Percentiles rank a stretch among this genome's conserved stretches.
Conservation (phyloP, 2,329 filamentous ascomycete species). For the Penicillium sp. region DNA sequence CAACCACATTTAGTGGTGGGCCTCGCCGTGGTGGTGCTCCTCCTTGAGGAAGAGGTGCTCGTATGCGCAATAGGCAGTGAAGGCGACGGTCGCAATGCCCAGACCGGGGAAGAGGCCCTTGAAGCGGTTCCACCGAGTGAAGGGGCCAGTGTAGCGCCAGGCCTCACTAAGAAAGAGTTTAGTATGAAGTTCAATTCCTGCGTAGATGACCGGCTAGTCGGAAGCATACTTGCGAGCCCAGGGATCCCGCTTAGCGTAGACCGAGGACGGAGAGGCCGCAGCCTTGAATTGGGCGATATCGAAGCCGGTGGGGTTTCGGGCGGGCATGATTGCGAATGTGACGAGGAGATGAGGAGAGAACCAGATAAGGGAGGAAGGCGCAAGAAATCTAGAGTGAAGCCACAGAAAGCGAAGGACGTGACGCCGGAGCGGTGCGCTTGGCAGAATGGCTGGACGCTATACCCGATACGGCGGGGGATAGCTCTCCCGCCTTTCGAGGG, state of each 20-base stretch:
- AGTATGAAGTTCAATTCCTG: conserved; percentile 25
- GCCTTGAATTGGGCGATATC: conserved; percentile 78
- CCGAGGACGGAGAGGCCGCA: conserved; percentile 63
- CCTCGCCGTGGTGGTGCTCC: conserved; percentile 60
- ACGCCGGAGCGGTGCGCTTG: conserved; percentile 32
- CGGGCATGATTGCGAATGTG: conserved; percentile 50
- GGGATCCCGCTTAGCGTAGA: conserved; percentile 58
- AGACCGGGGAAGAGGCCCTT: conserved; percentile 84
- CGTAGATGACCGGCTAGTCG: background rate
- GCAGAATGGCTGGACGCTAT: conserved; percentile 36
- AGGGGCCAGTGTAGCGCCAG: conserved; percentile 90
- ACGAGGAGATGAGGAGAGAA: conserved; percentile 18
- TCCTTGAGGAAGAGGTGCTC: conserved; percentile 86
- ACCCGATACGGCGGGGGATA: conserved; percentile 31
- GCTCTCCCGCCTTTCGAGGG: conserved; percentile 36
- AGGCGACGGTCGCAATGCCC: conserved; percentile 89
- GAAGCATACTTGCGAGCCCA: conserved; percentile 63
- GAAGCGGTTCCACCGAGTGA: conserved; percentile 88
- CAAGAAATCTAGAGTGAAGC: conserved; percentile 8
- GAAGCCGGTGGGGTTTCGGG: conserved; percentile 83
- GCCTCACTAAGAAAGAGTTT: conserved; percentile 67
- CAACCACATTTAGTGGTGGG: conserved; percentile 56
- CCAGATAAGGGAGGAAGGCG: conserved; percentile 11
- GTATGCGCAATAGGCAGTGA: conserved; percentile 84
- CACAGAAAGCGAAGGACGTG: conserved; percentile 14